Conservation (phyloP, 2,329 filamentous ascomycete genomes). For the Alternaria ethzedia region DNA sequence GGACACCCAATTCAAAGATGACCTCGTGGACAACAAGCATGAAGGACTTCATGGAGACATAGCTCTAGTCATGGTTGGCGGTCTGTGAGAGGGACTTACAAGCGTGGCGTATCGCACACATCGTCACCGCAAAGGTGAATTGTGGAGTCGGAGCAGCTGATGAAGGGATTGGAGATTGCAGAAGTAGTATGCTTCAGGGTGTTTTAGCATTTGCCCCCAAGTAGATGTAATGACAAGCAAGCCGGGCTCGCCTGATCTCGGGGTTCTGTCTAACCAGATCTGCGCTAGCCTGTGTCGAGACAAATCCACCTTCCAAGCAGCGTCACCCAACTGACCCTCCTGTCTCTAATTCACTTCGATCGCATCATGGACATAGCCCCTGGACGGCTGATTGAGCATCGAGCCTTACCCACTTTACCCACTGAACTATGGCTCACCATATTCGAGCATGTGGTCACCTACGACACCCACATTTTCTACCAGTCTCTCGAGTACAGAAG, state of each 20-base stretch:
- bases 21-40: background rate
- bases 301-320: background rate
- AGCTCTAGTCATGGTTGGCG: background rate
- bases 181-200: background rate
- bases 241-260: background rate
- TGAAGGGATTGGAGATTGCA: background rate
- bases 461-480: conserved; percentile 5
- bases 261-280: background rate
- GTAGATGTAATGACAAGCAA: background rate
- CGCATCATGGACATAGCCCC: background rate
- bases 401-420: background rate
- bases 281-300: background rate
- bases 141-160: background rate
- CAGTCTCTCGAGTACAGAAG: background rate
- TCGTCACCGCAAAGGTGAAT: background rate
- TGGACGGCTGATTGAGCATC: background rate
- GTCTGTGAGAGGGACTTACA: background rate
- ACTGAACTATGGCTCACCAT: conserved; percentile 3
- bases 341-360: background rate
- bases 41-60: background rate
- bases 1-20: background rate
- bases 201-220: background rate
- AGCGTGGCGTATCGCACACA: background rate
- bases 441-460: background rate
- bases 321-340: background rate